A percentile compares a stretch with the other conserved stretches of the same genome.
Conservation (phyloP, 768 basidiomycete species). For the Lactarius sanguifluus region DNA sequence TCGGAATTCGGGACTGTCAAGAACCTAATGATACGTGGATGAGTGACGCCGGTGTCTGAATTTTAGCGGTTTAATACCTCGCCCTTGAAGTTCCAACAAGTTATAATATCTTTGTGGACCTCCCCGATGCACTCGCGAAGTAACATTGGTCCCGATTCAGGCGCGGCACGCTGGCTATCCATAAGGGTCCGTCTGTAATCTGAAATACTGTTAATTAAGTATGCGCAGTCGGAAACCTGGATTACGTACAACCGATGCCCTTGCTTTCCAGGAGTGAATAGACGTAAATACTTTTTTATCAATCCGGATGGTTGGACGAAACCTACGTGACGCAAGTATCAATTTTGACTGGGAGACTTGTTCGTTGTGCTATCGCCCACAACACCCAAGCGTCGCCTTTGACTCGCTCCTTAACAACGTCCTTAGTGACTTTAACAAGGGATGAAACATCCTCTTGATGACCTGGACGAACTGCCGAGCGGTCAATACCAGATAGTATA, state of each 20-base stretch:
- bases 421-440: background rate
- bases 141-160: background rate
- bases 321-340: background rate
- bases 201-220: background rate
- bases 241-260: background rate
- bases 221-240: background rate
- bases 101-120: background rate
- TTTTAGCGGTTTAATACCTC: background rate
- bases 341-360: background rate
- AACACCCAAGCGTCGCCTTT: no score
- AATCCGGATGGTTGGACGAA: background rate
- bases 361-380: no score
- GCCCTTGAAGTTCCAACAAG: background rate
- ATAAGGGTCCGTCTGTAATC: background rate
- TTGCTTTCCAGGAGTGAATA: background rate
- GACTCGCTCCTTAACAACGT: background rate
- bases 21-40: background rate
- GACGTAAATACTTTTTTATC: background rate
- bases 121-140: background rate
- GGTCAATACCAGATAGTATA: background rate
- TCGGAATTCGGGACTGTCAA: background rate
- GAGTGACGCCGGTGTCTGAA: background rate
- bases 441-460: background rate
- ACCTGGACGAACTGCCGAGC: background rate
- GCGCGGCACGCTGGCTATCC: accelerated